Percentiles rank a stretch among this genome's conserved stretches.
Evolutionary conservation across 192 early-diverging fungal species (phyloP).

Genomic region (Chytriomyces sp.): DNA sequence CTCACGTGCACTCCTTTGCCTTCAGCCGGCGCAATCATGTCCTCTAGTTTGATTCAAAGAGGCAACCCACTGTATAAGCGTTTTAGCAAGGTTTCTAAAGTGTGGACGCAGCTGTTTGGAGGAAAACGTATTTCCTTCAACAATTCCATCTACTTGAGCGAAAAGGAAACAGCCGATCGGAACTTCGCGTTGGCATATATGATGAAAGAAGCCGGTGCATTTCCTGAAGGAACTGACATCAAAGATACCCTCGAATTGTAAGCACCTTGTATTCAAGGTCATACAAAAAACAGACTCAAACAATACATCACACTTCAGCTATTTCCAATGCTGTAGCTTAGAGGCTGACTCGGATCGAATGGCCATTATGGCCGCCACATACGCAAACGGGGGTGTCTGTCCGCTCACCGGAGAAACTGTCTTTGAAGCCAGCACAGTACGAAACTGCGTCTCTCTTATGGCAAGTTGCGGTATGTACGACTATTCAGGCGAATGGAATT

Average conservation of each 20-base stretch:
- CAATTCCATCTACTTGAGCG: slow-evolving; percentile 32
- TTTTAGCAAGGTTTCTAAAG: slow-evolving; percentile 28
- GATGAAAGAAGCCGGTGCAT: slow-evolving; percentile 37
- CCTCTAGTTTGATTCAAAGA: slow-evolving; percentile 33
- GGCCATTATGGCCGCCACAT: slow-evolving; percentile 37
- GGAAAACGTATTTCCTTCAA: slow-evolving; percentile 24
- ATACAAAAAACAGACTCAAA: too few relatives aligned
- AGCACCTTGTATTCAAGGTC: background rate
- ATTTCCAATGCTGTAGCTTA: slow-evolving; percentile 36
- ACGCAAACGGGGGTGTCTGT: slow-evolving; percentile 38
- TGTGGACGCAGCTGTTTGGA: slow-evolving; percentile 18
- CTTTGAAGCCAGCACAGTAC: slow-evolving; percentile 30
- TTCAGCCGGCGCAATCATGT: slow-evolving; percentile 39
- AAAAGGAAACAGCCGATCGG: slow-evolving; percentile 38
- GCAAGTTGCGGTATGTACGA: slow-evolving; percentile 41
- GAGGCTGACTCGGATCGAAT: slow-evolving; percentile 33
- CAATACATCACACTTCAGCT: background rate
- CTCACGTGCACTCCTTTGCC: background rate
- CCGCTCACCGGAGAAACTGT: slow-evolving; percentile 26
- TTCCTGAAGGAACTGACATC: slow-evolving; percentile 28
- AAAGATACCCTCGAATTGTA: slow-evolving; percentile 37
- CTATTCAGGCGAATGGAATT: slow-evolving; percentile 40
- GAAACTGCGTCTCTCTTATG: slow-evolving; percentile 38
- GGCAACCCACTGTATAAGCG: slow-evolving; percentile 32
- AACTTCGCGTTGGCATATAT: slow-evolving; percentile 34